These are phyloP conservation scores for Colletotrichum ledebouriae DNA, from an alignment of 2,329 filamentous ascomycete species.

Conservation along the genomic window DNA sequence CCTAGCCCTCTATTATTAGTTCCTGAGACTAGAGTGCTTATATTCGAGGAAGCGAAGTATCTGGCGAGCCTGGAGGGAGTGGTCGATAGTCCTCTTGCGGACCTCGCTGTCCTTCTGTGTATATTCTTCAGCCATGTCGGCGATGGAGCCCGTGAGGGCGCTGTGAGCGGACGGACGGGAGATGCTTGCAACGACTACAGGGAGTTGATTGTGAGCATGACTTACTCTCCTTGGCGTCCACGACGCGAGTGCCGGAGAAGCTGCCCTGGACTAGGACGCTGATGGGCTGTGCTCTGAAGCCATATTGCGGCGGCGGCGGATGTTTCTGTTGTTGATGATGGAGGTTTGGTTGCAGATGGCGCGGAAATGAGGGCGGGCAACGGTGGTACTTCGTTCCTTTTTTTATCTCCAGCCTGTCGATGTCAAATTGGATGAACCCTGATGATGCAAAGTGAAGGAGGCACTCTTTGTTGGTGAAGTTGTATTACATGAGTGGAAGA, in stretches of 20 bases:
- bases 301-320: neutral
- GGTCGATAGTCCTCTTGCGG: neutral
- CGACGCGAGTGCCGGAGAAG: conserved; percentile 11
- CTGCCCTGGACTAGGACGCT: neutral
- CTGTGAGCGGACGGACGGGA: neutral
- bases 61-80: neutral
- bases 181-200: neutral
- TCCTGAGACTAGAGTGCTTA: neutral
- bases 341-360: neutral
- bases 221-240: conserved; percentile 1
- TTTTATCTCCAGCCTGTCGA: neutral
- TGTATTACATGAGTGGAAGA: neutral
- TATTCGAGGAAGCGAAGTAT: conserved; percentile 2
- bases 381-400: neutral
- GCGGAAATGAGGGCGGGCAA: neutral
- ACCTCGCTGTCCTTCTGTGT: neutral
- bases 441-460: neutral
- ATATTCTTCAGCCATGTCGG: conserved; percentile 1
- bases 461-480: conserved; percentile 2
- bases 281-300: neutral
- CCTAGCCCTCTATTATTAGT: neutral
- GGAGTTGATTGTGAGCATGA: neutral
- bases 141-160: neutral
- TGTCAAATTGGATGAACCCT: neutral
- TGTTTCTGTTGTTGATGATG: neutral